Evolutionary conservation across 805 yeast genomes (phyloP).

Genomic region (Kodamaea laetipori): DNA sequence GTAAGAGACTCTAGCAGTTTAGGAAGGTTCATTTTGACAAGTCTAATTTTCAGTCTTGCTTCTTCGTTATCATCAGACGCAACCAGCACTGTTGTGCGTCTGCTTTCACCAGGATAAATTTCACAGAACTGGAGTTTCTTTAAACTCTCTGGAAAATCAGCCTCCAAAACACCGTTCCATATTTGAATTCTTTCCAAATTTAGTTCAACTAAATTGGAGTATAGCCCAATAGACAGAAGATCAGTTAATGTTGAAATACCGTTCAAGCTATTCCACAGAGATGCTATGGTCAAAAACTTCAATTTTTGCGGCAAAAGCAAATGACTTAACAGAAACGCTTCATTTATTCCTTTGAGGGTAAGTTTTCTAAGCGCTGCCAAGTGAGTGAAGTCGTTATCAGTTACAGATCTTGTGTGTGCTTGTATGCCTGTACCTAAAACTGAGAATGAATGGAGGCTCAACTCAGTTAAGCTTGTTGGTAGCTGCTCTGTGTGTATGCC

Average conservation of each 20-base stretch:
- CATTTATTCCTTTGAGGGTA: neutral
- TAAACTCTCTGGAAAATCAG: neutral
- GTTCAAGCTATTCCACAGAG: neutral
- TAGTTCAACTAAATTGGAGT: too few species aligned
- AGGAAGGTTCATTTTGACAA: neutral
- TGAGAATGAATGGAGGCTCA: too few species aligned
- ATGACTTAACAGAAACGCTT: neutral
- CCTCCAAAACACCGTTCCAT: neutral
- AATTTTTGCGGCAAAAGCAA: neutral
- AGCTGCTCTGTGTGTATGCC: too few species aligned
- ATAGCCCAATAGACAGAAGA: too few species aligned
- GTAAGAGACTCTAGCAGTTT: neutral
- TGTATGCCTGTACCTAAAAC: too few species aligned
- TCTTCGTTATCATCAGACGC: neutral
- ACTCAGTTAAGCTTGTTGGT: too few species aligned
- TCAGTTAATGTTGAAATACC: neutral
- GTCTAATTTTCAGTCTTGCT: neutral
- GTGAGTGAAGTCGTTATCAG: conserved; percentile 1
- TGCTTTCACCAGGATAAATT: neutral
- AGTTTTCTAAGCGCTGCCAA: neutral
- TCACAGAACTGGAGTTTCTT: neutral
- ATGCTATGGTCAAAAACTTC: neutral
- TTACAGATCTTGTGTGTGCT: too few species aligned
- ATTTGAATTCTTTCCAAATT: neutral
- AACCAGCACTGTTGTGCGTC: neutral